Base-by-base conservation (phyloP, 163 green algal species). In the Scenedesmus sp. region DNA sequence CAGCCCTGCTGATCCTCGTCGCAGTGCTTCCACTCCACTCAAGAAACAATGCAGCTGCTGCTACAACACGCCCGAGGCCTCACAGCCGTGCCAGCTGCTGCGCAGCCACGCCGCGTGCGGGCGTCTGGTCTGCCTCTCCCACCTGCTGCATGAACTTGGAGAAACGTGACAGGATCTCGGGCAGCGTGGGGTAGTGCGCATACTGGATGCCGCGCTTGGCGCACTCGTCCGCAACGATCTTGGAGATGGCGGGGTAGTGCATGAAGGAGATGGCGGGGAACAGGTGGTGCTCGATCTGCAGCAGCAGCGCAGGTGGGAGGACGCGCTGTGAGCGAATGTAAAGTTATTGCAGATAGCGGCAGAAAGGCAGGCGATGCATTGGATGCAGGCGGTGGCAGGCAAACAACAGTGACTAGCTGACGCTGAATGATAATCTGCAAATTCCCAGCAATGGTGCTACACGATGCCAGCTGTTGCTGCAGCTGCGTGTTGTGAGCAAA, bases 201-300 rank as follows among this genome's bases (percentile, higher is more conserved):
- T 99, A 99, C 74, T 91, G 87, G 18, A 98, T 90, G 64, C 95
- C 96, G 9, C 94, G 91, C 94, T 97, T 96, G 15, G 93, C 85
- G 88, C 92, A 96, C 94, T 99, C 97, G 57, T 99, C 96, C 86
- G 86, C 64, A 9, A 98, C 96, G 74, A 99, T 98, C 23, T 94
- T 95, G 57, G 94, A 66, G 81, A 98, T 98, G 91, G 96, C 96
- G 16, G 97, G 97, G 94, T 98, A 99, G 94, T 98, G 97, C 92
- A 97, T 95, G 94, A 98, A 98, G 57, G 92, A 96, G 88, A 99
- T 96, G 82, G 96, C 96, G 3, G 97, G 97, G 94, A 98, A 99
- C 82, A 99, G 92, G 93, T 99, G 97, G 94, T 99, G 97, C 96
- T 98, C 97, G 87, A 98, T 97, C 95, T 98, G 94, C 92, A 81